Evolutionary conservation across 805 yeast species (phyloP).

Genomic region (Pichia cephalocereana): DNA sequence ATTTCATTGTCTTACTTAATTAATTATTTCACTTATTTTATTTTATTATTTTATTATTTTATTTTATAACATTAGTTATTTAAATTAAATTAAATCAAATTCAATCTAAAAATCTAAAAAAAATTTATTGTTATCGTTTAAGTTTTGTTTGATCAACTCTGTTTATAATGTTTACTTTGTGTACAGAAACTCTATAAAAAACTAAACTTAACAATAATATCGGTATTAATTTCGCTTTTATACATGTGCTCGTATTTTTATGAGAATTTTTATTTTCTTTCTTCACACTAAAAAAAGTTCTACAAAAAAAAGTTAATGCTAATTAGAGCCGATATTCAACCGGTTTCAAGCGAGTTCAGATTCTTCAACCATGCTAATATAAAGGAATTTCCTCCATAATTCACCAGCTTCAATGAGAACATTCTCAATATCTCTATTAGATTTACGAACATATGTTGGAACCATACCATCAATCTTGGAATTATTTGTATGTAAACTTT

Average conservation of each 20-base stretch:
- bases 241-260: no score
- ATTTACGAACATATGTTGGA: constrained; percentile 10
- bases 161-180: no score
- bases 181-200: no score
- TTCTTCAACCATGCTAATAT: constrained; percentile 46
- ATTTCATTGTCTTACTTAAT: not conserved
- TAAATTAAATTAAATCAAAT: no score
- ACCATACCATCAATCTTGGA: not conserved
- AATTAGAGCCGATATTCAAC: not conserved
- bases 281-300: not conserved
- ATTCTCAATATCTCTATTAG: constrained; percentile 54
- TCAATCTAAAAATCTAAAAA: no score
- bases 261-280: not conserved
- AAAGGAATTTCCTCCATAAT: constrained; percentile 78
- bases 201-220: no score
- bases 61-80: no score
- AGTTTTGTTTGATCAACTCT: no score
- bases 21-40: no score
- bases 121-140: no score
- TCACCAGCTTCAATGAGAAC: constrained; percentile 75
- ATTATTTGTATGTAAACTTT: not conserved
- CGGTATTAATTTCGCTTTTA: no score
- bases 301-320: not conserved
- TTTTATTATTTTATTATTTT: not conserved
- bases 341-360: not conserved